Base-by-base conservation (phyloP, 345 rosid genomes). In the Linum usitatissimum region DNA sequence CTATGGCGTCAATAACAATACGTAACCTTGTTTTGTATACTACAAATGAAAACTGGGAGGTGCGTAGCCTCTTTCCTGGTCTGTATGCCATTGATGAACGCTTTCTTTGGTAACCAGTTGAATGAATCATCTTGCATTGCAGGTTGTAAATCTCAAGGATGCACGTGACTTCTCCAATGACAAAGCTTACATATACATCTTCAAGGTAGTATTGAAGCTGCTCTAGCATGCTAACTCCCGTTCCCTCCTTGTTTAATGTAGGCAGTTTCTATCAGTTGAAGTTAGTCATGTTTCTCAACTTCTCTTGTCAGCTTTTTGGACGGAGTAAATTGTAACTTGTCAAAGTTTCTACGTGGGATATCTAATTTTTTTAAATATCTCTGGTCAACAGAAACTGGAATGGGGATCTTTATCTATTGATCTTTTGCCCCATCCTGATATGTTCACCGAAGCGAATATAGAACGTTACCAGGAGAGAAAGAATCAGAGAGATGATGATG, bases 361-460 rank as follows among this genome's bases (percentile, higher is more conserved):
- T 40, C 75, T 80, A 66, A 70, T 69, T 77, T 67, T 69, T 67
- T 70, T 66, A 64, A 62, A 30, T 53, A 45, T 70, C 53, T 73
- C 73, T 79, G 58, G 31, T 72, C 57, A 53, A 59, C 93, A 93
- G 99, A 93, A 87, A 87, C 96, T 93, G 63, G 96, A 87, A 80
- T 93, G 99, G 97, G 96, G 83, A 73, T 86, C 96, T 59, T 75
- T 93, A 77, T 93, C 99, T 64, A 74, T 93, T 68, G 99, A 93
- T 85, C 97, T 93, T 64, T 81, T 93, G 77, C 99, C 99, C 64
- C 97, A 93, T 82, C 99, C 99, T 73, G 99, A 93, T 80, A 93
- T 93, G 99, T 93, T 93, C 73, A 69, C 85, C 53, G 99, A 93
- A 60, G 89, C 88, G 71, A 92, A 78, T 79, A 71, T 92, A 76